These are phyloP conservation scores for Thelonectria olida DNA, from an alignment of 2,329 filamentous ascomycete genomes.

Conservation along the genomic window DNA sequence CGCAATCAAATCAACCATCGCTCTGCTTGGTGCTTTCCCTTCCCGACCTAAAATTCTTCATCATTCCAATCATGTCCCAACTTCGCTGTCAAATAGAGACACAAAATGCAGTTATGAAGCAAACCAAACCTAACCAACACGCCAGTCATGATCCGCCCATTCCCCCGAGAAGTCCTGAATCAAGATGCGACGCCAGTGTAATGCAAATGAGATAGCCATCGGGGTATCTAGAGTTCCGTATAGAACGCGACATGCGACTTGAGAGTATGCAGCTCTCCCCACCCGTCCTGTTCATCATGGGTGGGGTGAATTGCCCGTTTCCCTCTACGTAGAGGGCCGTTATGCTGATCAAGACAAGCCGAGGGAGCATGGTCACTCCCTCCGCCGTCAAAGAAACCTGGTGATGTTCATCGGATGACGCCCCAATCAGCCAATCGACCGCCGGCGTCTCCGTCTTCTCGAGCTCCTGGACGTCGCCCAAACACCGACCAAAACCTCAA, in stretches of 20 bases:
- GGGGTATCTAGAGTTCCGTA: constrained; percentile 34
- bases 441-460: constrained; percentile 72
- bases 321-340: neutral
- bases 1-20: constrained; percentile 25
- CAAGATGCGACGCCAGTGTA: constrained; percentile 42
- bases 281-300: neutral
- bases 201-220: constrained; percentile 41
- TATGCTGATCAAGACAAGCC: neutral
- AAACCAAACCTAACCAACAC: constrained; percentile 35
- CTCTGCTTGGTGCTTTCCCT: constrained; percentile 26
- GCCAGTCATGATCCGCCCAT: constrained; percentile 20
- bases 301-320: neutral
- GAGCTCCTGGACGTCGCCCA: constrained; percentile 78
- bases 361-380: neutral
- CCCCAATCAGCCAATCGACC: constrained; percentile 80
- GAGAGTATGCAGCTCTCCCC: constrained; percentile 24
- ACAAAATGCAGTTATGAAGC: neutral
- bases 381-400: neutral
- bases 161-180: constrained; percentile 35
- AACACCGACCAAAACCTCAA: constrained; percentile 97
- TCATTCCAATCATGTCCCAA: constrained; percentile 5
- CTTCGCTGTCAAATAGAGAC: neutral
- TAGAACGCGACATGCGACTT: constrained; percentile 32
- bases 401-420: constrained; percentile 70
- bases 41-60: constrained; percentile 1